Evolutionary conservation across 225 moss, liverwort and hornwort genomes (phyloP), one percentile per base, ranked within the genome.

Genomic region (Bryoerythrophyllum caledonicum): DNA sequence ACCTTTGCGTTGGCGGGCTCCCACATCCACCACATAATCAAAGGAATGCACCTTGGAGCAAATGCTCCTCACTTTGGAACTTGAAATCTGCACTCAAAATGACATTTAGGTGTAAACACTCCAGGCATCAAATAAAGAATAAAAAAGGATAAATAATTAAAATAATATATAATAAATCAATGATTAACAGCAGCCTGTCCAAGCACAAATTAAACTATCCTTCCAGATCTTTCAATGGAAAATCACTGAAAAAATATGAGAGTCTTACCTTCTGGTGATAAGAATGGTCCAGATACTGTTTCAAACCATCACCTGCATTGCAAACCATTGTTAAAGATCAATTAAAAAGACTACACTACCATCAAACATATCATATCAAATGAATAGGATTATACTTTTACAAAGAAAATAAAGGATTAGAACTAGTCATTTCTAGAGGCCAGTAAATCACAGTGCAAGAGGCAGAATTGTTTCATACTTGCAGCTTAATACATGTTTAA

Each of bases 241-340:
- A n/a, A n/a, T n/a, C n/a, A 23, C 9, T 28, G n/a, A n/a, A 28
- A 41, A 58, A 66, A 16, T 5, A 67, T 46, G 13, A 7, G 12
- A 6, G 4, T 46, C 5, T 15, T 46, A 75, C 75, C 75, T 75
- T 57, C 21, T 75, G 54, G 44, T 75, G 75, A 75, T 75, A 75
- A 32, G 75, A 67, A 67, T 75, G 65, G 40, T 67, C 43, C 13
- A 67, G 0, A 46, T 58, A 67, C 2, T 58, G 55, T 24, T 67
- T 65, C 44, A 75, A 23, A 58, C 58, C 75, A 6, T 67, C 75
- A 75, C 30, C 75, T 75, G 75, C 32, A 58, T 53, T 8, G 53
- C 26, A 64, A 11, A 60, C 17, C 25, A 56, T 37, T 21, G 5
- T 1, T n/a, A n/a, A n/a, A n/a, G n/a, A n/a, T n/a, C n/a, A n/a